Base-by-base conservation (phyloP, 257 asterid genomes). In the Jaltomata sinuosa region DNA sequence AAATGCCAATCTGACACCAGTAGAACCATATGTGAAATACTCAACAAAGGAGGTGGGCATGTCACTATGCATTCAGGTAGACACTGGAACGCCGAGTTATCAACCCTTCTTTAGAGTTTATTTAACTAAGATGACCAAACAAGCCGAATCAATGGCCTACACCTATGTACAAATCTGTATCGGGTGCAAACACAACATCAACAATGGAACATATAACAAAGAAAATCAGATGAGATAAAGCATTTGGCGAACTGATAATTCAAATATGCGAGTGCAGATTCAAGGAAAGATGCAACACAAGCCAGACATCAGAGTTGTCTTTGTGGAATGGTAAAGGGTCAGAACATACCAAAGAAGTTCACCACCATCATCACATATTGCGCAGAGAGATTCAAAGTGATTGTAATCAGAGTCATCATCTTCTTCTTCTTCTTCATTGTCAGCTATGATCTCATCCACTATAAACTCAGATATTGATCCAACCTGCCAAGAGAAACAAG, bases 341-440 rank as follows among this genome's bases (percentile, higher is more conserved):
- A 7, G 62, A 16, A 79, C 93, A 62, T 89, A 92, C 97, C 92
- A 82, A 14, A 84, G 80, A 80, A 94, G 69, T 62, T 87, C 82
- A 59, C 97, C 97, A 25, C 97, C 95, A 78, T 94, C 93, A 42
- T 92, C 97, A 89, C 98, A 95, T 64, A 95, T 88, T 34, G 98
- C 94, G 68, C 99, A 94, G 14, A 94, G 92, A 62, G 85, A 83
- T 84, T 93, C 98, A 36, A 89, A 93, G 61, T 90, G 84, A 77
- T 93, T 94, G 78, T 88, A 91, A 54, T 85, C 91, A 50, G 78
- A 36, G 18, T 88, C 92, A 55, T 84, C 91, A n/a, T 89, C 94
- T 31, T 90, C 84, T 25, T 77, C 87, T 49, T 85, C 94, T 77
- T 87, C 91, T 61, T 76, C 92, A 85, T 21, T 82, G 82, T 90